Conservation (phyloP, 2,329 filamentous ascomycete genomes). For the Nakataea oryzae region DNA sequence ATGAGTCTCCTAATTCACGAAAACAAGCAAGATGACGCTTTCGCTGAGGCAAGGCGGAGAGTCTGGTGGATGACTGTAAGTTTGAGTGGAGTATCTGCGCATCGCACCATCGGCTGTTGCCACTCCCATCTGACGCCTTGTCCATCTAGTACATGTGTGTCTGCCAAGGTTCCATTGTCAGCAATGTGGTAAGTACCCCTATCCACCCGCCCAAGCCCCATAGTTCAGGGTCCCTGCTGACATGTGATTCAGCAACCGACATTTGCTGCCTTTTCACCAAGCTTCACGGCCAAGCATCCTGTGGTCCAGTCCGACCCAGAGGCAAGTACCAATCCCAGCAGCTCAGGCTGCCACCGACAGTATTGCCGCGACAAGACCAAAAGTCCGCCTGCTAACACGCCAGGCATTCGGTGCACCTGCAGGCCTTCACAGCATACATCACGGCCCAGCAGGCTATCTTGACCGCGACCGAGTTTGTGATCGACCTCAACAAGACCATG, state of each 20-base stretch:
- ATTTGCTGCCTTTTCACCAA: slow-evolving; percentile 29
- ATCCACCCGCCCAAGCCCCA: not conserved
- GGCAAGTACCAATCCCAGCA: slow-evolving; percentile 14
- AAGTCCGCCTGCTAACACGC: not conserved
- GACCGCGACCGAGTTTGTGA: slow-evolving; percentile 34
- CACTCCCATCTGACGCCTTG: slow-evolving; percentile 13
- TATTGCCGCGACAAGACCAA: not conserved
- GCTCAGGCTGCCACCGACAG: not conserved
- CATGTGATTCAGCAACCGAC: slow-evolving; percentile 24
- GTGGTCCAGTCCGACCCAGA: slow-evolving; percentile 28
- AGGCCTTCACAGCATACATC: slow-evolving; percentile 32
- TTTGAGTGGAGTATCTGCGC: not conserved
- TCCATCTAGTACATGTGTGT: slow-evolving; percentile 34
- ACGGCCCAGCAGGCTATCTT: slow-evolving; percentile 37
- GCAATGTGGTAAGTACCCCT: slow-evolving; percentile 29
- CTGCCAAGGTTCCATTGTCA: slow-evolving; percentile 39
- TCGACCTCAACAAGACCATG: slow-evolving; percentile 32
- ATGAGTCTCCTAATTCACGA: slow-evolving; percentile 33
- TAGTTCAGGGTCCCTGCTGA: not conserved
- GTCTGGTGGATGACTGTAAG: slow-evolving; percentile 43
- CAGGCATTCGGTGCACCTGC: slow-evolving; percentile 5
- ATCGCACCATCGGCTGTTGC: no score
- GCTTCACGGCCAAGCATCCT: slow-evolving; percentile 33
- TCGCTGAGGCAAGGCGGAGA: slow-evolving; percentile 32
- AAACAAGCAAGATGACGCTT: slow-evolving; percentile 25